Conservation (phyloP, 2,329 filamentous ascomycete genomes). For the Zasmidium citrigriseum region DNA sequence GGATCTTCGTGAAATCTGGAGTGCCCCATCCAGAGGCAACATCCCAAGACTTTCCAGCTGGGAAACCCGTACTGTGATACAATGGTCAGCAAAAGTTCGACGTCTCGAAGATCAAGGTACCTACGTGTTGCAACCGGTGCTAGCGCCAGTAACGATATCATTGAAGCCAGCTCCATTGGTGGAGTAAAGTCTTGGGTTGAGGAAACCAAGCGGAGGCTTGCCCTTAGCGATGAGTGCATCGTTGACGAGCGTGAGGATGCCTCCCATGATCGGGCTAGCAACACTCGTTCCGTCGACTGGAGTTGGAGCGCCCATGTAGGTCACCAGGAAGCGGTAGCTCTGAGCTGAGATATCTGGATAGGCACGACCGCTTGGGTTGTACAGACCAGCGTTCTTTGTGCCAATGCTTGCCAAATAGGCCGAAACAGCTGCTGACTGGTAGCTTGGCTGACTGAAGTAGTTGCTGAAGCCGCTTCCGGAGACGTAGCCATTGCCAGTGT, state of each 20-base stretch:
- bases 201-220: constrained; percentile 55
- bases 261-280: constrained; percentile 59
- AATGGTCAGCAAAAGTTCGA: background rate
- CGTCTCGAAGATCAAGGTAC: background rate
- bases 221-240: constrained; percentile 52
- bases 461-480: constrained; percentile 49
- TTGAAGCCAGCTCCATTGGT: constrained; percentile 50
- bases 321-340: constrained; percentile 51
- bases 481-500: constrained; percentile 40
- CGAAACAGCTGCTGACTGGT: constrained; percentile 44
- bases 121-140: constrained; percentile 37
- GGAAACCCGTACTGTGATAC: constrained; percentile 19
- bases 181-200: constrained; percentile 64
- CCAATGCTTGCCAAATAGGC: constrained; percentile 43
- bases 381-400: constrained; percentile 41
- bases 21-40: constrained; percentile 29
- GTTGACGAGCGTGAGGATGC: constrained; percentile 59
- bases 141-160: constrained; percentile 47
- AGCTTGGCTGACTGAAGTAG: constrained; percentile 43
- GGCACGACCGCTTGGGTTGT: constrained; percentile 45
- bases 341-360: constrained; percentile 52
- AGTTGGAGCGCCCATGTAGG: constrained; percentile 47
- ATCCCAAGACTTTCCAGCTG: constrained; percentile 28
- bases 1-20: constrained; percentile 26
- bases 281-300: constrained; percentile 53